Evolutionary conservation across 1,139 yeast species (phyloP), one percentile per base, ranked within the genome.

Genomic region (Saccharomyces pastorianus): DNA sequence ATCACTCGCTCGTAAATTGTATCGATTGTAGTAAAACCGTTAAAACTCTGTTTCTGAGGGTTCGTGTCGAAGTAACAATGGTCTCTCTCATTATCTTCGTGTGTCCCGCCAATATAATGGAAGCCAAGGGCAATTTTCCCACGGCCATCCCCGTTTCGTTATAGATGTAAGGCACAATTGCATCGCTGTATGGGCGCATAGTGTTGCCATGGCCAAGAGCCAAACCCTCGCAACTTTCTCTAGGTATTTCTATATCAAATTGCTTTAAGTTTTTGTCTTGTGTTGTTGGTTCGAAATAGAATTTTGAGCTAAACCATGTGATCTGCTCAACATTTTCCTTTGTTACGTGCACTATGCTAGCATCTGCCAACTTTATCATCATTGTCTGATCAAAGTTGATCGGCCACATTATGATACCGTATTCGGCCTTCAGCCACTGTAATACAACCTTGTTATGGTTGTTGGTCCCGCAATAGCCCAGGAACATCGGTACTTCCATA

Each of bases 181-280:
- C 48, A 11, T 55, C 51, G 44, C 23, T 49, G 17, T 26, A 54
- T 42, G 26, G 49, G 25, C 13, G 25, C 26, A 38, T 38, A 8
- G 14, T 49, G 51, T 17, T 51, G n/a, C 13, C 42, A 27, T n/a
- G n/a, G 1, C 32, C 27, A 6, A 23, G 31, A 4, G 54, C 44
- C 6, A 61, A 50, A 3, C 51, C 47, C 27, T 49, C 53, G 41
- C 61, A 54, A 41, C 59, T 58, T 17, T 44, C 52, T 32, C 50
- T 55, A 17, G 54, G 52, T 23, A 62, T 32, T 25, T 62, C 65
- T 26, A 62, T 48, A n/a, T 60, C 60, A 42, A 61, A 46, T 34
- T 55, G 56, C 32, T 48, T 53, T 31, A 62, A 47, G 48, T 54
- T 58, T 20, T 54, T 53, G 27, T 54, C 51, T 5, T 55, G 53